These are phyloP conservation scores for Gynostemma pentaphyllum DNA, from an alignment of 306 rosid genomes.

Conservation along the genomic window DNA sequence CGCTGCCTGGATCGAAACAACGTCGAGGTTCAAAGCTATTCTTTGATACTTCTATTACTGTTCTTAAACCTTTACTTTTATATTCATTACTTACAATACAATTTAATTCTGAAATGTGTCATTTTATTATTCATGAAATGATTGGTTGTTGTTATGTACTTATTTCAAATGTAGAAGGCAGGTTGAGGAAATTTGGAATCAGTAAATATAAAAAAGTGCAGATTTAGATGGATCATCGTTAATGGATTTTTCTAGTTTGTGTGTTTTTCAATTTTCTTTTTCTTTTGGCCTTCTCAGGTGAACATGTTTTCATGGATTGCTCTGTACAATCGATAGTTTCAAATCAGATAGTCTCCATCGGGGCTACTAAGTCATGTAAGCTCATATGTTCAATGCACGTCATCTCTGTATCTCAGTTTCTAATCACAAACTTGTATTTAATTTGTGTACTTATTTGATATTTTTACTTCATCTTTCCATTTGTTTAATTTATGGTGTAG, in stretches of 20 bases:
- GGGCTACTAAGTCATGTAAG: slow-evolving; percentile 79
- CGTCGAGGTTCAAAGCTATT: slow-evolving; percentile 42
- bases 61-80: neutral
- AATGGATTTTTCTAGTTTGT: neutral
- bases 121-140: neutral
- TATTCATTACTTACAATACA: neutral
- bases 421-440: neutral
- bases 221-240: no score
- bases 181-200: neutral
- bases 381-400: neutral
- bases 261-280: neutral
- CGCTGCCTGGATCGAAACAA: slow-evolving; percentile 61
- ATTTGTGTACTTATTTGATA: neutral
- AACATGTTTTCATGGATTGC: slow-evolving; percentile 58
- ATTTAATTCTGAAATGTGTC: neutral
- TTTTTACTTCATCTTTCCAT: neutral
- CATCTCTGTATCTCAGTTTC: slow-evolving; percentile 1
- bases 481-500: neutral
- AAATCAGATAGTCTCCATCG: slow-evolving; percentile 64
- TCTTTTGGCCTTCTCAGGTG: slow-evolving; percentile 41
- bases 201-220: no score
- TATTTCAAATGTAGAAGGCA: neutral
- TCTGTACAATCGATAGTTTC: slow-evolving; percentile 51
- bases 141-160: neutral
- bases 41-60: neutral